These are phyloP conservation scores for Pseudocercospora fijiensis DNA, from an alignment of 2,329 filamentous ascomycete genomes.

Conservation along the genomic window DNA sequence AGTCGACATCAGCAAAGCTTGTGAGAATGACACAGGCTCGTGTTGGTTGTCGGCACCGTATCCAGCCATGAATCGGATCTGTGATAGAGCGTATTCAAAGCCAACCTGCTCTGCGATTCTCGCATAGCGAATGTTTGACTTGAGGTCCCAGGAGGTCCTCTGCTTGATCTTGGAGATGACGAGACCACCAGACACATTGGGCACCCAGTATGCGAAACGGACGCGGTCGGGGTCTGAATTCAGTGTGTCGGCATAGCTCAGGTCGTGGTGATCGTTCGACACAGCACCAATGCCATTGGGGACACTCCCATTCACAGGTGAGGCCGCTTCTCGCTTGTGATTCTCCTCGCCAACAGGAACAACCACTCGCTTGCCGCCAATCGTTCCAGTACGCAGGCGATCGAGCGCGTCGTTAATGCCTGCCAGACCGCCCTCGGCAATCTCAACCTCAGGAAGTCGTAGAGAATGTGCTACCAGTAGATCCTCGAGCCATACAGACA, in stretches of 20 bases:
- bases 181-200: constrained; percentile 55
- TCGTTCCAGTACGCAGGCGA: constrained; percentile 62
- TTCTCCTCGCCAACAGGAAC: constrained; percentile 44
- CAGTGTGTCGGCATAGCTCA: constrained; percentile 41
- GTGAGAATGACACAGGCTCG: constrained; percentile 54
- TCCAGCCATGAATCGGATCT: constrained; percentile 56
- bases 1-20: constrained; percentile 51
- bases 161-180: constrained; percentile 56
- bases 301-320: constrained; percentile 18
- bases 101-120: constrained; percentile 50
- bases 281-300: constrained; percentile 24
- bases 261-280: constrained; percentile 23
- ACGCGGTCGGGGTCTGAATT: constrained; percentile 48
- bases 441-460: constrained; percentile 63
- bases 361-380: constrained; percentile 69
- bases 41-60: constrained; percentile 49
- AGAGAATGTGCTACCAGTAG: constrained; percentile 58
- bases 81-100: constrained; percentile 54
- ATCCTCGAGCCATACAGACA: constrained; percentile 66
- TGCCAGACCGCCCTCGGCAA: constrained; percentile 61
- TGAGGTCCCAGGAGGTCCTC: constrained; percentile 51
- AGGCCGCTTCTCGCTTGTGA: constrained; percentile 17
- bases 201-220: constrained; percentile 56
- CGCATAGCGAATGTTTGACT: constrained; percentile 52
- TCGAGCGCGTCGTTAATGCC: constrained; percentile 69